Percentiles rank a stretch among this genome's conserved stretches.
Evolutionary conservation across 805 yeast species (phyloP).

Genomic region (Wickerhamomyces bisporus): DNA sequence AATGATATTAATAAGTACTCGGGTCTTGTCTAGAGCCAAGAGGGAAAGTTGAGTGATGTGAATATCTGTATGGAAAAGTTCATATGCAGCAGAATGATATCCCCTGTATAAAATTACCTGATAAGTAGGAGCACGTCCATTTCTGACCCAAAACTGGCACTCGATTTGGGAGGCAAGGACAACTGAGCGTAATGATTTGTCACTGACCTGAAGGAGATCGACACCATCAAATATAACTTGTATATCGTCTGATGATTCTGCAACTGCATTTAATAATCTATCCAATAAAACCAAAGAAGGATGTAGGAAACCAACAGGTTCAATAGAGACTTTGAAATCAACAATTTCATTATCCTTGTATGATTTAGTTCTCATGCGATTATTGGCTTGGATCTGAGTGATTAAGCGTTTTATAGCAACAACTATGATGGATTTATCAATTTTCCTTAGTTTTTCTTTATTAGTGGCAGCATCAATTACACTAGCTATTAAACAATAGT

Average conservation of each 20-base stretch:
- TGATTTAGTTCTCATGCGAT: conserved; percentile 10
- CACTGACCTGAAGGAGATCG: conserved; percentile 46
- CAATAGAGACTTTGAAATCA: conserved; percentile 40
- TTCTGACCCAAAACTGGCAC: conserved; percentile 69
- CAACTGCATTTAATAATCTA: conserved; percentile 2
- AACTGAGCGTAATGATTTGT: conserved; percentile 52
- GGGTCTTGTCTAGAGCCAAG: conserved; percentile 42
- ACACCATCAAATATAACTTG: conserved; percentile 13
- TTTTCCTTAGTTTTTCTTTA: conserved; percentile 2
- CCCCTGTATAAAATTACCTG: conserved; percentile 47
- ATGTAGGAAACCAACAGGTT: conserved; percentile 50
- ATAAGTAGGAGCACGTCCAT: conserved; percentile 51
- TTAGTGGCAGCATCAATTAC: conserved; percentile 33
- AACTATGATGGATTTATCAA: neutral
- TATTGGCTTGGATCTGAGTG: conserved; percentile 16
- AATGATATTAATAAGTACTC: conserved; percentile 51
- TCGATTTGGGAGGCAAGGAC: conserved; percentile 59
- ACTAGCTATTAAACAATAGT: conserved; percentile 38
- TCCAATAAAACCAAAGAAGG: conserved; percentile 58
- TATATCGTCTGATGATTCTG: neutral
- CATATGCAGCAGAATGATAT: conserved; percentile 34
- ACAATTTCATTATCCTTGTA: conserved; percentile 26
- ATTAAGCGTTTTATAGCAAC: neutral
- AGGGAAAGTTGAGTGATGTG: conserved; percentile 61
- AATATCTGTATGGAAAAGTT: conserved; percentile 70